Percentiles rank a stretch among this genome's conserved stretches.
These are phyloP conservation scores for Cryphonectria japonica DNA, from an alignment of 2,329 filamentous ascomycete species.

Conservation along the genomic window DNA sequence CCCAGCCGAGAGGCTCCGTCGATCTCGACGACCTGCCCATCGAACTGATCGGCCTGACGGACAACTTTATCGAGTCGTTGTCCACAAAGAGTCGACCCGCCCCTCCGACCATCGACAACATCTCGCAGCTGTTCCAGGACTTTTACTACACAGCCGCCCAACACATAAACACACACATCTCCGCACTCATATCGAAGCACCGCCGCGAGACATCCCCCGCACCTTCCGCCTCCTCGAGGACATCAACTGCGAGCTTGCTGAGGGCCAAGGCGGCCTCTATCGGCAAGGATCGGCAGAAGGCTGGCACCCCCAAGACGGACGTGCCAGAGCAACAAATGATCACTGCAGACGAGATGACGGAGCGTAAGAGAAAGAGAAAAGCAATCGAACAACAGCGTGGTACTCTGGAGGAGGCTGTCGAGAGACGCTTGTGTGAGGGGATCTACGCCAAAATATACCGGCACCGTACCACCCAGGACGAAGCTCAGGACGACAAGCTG, in stretches of 20 bases:
- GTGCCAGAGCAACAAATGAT: slow-evolving; percentile 80
- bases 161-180: slow-evolving; percentile 86
- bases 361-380: slow-evolving; percentile 77
- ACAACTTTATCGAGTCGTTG: slow-evolving; percentile 92
- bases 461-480: slow-evolving; percentile 88
- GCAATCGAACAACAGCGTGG: slow-evolving; percentile 76
- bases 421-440: slow-evolving; percentile 81
- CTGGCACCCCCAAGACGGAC: slow-evolving; percentile 41
- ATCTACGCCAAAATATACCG: slow-evolving; percentile 89
- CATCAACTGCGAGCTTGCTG: slow-evolving; percentile 60
- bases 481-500: slow-evolving; percentile 91
- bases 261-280: slow-evolving; percentile 60
- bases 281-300: slow-evolving; percentile 56
- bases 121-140: slow-evolving; percentile 89
- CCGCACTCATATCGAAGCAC: slow-evolving; percentile 74
- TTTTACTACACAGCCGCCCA: slow-evolving; percentile 83
- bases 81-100: slow-evolving; percentile 83
- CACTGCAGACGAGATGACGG: slow-evolving; percentile 80
- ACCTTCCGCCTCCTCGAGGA: slow-evolving; percentile 57
- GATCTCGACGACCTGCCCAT: slow-evolving; percentile 90
- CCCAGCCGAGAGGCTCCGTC: slow-evolving; percentile 57
- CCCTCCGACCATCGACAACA: slow-evolving; percentile 79
- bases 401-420: slow-evolving; percentile 87
- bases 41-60: slow-evolving; percentile 86
- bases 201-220: slow-evolving; percentile 67